A percentile compares a stretch with the other conserved stretches of the same genome.
phyloP scores from a whole-genome alignment of 2,329 filamentous ascomycete species.

The Pseudogymnoascus sp. region DNA sequence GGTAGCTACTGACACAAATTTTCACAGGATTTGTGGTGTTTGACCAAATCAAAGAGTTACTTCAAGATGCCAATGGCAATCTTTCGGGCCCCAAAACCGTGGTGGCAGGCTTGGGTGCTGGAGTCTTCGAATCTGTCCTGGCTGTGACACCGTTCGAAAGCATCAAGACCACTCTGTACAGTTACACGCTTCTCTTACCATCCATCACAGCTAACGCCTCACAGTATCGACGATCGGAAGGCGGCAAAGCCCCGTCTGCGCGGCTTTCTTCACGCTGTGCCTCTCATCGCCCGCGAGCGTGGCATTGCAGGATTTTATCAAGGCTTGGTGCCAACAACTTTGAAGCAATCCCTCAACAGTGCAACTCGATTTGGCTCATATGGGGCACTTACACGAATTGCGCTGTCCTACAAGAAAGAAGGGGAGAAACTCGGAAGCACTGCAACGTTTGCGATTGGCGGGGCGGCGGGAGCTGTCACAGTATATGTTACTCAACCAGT shows the following conservation, averaged over 20 bases:
- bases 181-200: neutral
- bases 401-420: constrained; percentile 83
- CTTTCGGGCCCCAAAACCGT: constrained; percentile 87
- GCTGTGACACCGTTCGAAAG: constrained; percentile 96
- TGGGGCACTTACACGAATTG: constrained; percentile 81
- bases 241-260: constrained; percentile 74
- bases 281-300: constrained; percentile 79
- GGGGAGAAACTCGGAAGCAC: constrained; percentile 90
- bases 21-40: constrained; percentile 74
- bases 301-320: constrained; percentile 92
- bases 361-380: constrained; percentile 91
- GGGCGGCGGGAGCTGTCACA: constrained; percentile 81
- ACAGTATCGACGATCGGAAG: constrained; percentile 90
- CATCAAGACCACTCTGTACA: constrained; percentile 87
- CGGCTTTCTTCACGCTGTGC: constrained; percentile 88
- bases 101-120: constrained; percentile 87
- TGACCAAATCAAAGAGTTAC: constrained; percentile 80
- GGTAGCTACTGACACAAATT: neutral
- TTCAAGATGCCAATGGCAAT: constrained; percentile 78
- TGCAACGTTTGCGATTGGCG: constrained; percentile 86
- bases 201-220: neutral
- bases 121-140: constrained; percentile 84
- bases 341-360: constrained; percentile 88
- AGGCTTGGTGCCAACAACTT: constrained; percentile 90
- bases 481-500: constrained; percentile 71